phyloP scores from a whole-genome alignment of 78 protist genomes.

The Guillardia theta region DNA sequence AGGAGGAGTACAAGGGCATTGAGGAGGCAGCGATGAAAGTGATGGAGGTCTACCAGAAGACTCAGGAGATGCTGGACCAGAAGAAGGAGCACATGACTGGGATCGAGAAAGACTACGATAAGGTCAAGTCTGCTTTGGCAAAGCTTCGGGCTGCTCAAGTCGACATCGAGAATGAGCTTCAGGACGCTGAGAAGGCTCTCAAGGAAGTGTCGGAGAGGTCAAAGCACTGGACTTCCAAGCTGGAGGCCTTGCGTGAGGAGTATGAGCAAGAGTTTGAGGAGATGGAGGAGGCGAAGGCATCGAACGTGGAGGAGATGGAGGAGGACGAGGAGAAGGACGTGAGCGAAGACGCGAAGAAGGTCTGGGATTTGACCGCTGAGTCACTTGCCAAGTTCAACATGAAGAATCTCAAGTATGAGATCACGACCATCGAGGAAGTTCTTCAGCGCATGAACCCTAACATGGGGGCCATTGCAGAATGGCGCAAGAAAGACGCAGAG shows the following conservation, averaged over 20 bases:
- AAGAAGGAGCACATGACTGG: background rate
- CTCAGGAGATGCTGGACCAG: background rate
- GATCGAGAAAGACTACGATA: background rate
- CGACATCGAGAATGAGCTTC: conserved; percentile 19
- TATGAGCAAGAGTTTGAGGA: background rate
- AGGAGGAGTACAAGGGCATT: conserved; percentile 10
- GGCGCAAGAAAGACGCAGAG: conserved; percentile 65
- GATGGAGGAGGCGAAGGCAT: background rate
- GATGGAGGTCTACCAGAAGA: conserved; percentile 24
- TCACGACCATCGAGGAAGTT: conserved; percentile 25
- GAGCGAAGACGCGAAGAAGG: background rate
- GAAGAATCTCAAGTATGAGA: background rate
- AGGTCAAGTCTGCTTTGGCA: background rate
- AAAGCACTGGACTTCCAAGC: background rate
- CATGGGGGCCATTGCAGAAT: conserved; percentile 78
- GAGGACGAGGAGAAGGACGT: background rate
- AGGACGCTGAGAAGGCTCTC: background rate
- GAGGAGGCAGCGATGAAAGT: background rate
- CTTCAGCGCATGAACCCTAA: conserved; percentile 50
- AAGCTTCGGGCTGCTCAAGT: background rate
- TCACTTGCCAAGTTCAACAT: background rate
- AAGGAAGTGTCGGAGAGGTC: background rate
- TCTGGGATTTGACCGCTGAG: background rate
- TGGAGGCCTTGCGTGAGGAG: background rate
- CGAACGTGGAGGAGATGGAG: background rate